Evolutionary conservation across 441 rosid genomes (phyloP), one percentile per base, ranked within the genome.

Genomic region (Sinapis alba): DNA sequence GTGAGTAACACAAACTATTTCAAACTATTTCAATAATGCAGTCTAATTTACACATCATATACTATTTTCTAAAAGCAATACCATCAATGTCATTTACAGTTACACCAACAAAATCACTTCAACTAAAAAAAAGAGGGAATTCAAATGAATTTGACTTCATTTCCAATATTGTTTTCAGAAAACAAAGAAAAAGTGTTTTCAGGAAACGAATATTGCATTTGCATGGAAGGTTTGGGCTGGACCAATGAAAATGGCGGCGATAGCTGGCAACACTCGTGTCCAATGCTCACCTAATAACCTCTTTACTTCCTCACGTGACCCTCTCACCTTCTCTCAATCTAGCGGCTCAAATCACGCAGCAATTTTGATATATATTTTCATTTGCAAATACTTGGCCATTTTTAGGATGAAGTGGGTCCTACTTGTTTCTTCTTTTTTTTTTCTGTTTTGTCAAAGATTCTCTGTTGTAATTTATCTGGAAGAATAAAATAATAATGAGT

Each of bases 221-320:
- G 79, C 74, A 62, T 62, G 69, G 28, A 43, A 62, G 16, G 65
- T 53, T 47, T 62, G 69, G 69, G 69, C 23, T 75, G 69, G 79
- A 68, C 69, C 69, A 68, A 62, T 53, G 8, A 18, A 68, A 54
- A 36, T 53, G 79, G 64, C 70, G 79, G 64, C 74, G 70, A 62
- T 64, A 76, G 75, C 79, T 76, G 74, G 54, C 59, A 69, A 1
- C 15, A 50, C 32, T 75, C 69, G 73, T 68, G 78, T 75, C 62
- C 47, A 62, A 9, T 19, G n/a, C 7, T 12, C 59, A 68, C 65
- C 71, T 15, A 63, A n/a, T n/a, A 32, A 38, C 3, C 19, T 64
- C 53, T 70, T 76, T 56, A 76, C 34, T 64, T 57, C 62, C 75
- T 77, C 80, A 71, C 72, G 80, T 76, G 80, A 76, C 75, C 21